Conservation (phyloP, 352 stramenopile genomes). For the Globisporangium sylvaticum region DNA sequence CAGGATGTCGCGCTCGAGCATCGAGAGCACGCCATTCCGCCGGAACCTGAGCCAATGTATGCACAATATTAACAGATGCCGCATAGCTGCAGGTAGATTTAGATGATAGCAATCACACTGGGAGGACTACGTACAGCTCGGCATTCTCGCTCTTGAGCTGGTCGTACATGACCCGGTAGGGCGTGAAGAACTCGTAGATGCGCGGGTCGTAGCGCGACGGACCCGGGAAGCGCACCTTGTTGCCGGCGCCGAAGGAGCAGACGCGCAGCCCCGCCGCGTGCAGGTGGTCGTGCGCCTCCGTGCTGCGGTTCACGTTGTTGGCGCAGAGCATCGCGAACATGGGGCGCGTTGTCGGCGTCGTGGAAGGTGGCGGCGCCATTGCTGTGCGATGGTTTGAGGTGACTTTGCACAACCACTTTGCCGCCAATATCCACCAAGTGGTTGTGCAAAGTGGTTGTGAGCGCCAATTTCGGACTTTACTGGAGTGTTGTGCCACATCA, state of each 20-base stretch:
- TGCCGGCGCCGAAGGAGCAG: conserved; percentile 81
- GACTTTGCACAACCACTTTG: too few species aligned
- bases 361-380: background rate
- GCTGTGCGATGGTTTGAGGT: background rate
- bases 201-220: conserved; percentile 68
- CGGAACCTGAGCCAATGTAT: conserved; percentile 44
- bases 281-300: conserved; percentile 84
- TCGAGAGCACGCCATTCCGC: conserved; percentile 79
- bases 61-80: background rate
- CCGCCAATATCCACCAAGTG: too few species aligned
- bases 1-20: conserved; percentile 86
- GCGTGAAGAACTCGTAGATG: conserved; percentile 87
- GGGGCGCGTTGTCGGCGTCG: conserved; percentile 19
- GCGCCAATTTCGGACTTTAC: background rate
- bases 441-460: too few species aligned
- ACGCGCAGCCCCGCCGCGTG: conserved; percentile 73
- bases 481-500: background rate
- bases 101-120: too few species aligned
- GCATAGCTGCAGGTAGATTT: too few species aligned
- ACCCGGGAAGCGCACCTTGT: conserved; percentile 83
- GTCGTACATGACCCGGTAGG: conserved; percentile 84
- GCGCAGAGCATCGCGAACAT: conserved; percentile 88
- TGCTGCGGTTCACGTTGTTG: conserved; percentile 90
- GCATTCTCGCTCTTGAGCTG: conserved; percentile 79
- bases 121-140: conserved; percentile 37